Percentiles rank a stretch among this genome's conserved stretches.
phyloP scores from a whole-genome alignment of 148 eudicot genomes.

The Camellia granthamiana region DNA sequence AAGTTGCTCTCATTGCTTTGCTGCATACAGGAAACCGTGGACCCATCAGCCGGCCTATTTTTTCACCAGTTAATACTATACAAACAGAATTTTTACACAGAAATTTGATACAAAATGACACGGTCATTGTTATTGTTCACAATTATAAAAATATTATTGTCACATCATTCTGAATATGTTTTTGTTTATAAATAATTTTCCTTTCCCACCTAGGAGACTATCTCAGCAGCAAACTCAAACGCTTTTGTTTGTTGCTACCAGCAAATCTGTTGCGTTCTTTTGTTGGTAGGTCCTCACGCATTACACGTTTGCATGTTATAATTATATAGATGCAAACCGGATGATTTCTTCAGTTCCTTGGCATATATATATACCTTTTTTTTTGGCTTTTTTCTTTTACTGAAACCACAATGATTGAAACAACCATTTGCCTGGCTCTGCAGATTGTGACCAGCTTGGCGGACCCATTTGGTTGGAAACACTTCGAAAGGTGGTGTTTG shows the following conservation, averaged over 20 bases:
- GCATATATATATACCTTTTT: not conserved
- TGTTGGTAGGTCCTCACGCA: not conserved
- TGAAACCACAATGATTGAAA: slow-evolving; percentile 13
- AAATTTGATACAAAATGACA: too few species aligned
- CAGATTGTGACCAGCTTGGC: slow-evolving; percentile 3
- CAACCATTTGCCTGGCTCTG: slow-evolving; percentile 12
- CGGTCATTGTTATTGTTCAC: too few species aligned
- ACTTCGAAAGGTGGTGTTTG: not conserved
- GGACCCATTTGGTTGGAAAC: slow-evolving; percentile 7
- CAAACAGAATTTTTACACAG: too few species aligned
- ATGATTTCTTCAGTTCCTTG: not conserved
- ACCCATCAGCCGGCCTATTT: not conserved
- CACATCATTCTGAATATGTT: too few species aligned
- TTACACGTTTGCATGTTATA: not conserved
- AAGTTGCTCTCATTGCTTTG: not conserved
- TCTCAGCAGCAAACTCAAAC: not conserved
- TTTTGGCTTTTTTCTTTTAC: not conserved
- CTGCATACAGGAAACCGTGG: not conserved
- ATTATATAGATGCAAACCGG: not conserved
- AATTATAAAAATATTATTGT: too few species aligned
- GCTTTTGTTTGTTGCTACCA: too few species aligned
- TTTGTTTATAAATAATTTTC: too few species aligned
- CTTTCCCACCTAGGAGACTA: not conserved
- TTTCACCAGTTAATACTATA: too few species aligned
- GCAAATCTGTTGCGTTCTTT: not conserved